Conservation (phyloP, 2,329 filamentous ascomycete genomes). For the Tympanopsis confertula region DNA sequence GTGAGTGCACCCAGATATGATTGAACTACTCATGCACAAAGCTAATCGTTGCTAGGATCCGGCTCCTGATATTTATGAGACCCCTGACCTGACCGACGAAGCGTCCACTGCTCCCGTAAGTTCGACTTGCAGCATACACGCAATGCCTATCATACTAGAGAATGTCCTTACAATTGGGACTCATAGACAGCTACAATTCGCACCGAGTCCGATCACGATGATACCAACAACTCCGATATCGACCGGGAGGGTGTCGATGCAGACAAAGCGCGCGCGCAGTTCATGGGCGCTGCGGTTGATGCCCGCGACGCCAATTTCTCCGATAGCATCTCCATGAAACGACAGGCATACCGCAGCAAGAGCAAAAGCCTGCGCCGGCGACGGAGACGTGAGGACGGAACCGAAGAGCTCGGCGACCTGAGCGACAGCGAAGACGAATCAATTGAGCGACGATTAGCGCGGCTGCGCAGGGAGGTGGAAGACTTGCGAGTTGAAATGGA, state of each 20-base stretch:
- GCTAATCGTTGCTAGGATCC: constrained; percentile 52
- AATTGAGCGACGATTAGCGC: constrained; percentile 66
- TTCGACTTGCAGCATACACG: constrained; percentile 4
- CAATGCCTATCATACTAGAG: background rate
- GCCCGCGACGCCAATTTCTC: constrained; percentile 76
- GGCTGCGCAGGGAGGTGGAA: constrained; percentile 72
- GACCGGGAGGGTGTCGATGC: constrained; percentile 67
- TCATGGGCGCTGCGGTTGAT: constrained; percentile 65
- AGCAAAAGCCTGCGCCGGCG: constrained; percentile 58
- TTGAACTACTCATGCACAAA: background rate
- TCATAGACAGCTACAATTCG: constrained; percentile 39
- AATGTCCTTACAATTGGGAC: background rate
- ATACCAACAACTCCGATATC: constrained; percentile 56
- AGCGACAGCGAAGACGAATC: constrained; percentile 69
- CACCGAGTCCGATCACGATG: constrained; percentile 49
- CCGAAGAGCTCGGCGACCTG: constrained; percentile 59
- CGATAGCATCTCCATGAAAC: constrained; percentile 71
- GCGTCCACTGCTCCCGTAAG: constrained; percentile 72
- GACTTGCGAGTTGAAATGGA: constrained; percentile 48
- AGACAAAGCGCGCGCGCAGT: constrained; percentile 68
- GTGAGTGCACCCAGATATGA: too few species aligned
- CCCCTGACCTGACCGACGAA: constrained; percentile 82
- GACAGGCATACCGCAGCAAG: constrained; percentile 71
- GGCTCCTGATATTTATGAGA: constrained; percentile 92
- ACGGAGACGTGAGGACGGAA: constrained; percentile 49